phyloP scores from a whole-genome alignment of 2,329 filamentous ascomycete species.

The Dendryphion nanum region DNA sequence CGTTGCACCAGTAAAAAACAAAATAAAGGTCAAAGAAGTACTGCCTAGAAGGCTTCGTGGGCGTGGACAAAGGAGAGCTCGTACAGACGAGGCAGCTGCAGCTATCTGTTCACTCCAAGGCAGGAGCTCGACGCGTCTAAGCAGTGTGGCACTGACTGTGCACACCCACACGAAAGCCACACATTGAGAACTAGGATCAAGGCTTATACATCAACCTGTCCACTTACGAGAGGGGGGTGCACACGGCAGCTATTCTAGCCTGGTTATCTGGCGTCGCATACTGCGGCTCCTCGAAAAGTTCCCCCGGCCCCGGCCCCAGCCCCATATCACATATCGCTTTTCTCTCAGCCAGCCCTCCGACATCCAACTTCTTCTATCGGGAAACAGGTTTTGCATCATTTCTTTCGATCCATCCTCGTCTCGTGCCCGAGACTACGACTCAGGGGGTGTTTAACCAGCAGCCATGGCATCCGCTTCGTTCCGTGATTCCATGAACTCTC shows the following conservation, averaged over 20 bases:
- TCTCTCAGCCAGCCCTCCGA: constrained; percentile 7
- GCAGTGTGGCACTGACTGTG: constrained; percentile 11
- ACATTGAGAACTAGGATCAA: constrained; percentile 5
- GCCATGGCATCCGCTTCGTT: constrained; percentile 85
- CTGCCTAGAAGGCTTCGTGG: no score
- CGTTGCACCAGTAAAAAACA: no score
- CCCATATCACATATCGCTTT: constrained; percentile 12
- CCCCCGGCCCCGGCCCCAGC: constrained; percentile 14
- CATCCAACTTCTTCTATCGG: constrained; percentile 10
- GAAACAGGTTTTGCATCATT: constrained; percentile 15
- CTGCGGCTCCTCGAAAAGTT: constrained; percentile 36
- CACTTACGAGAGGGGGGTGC: constrained; percentile 7
- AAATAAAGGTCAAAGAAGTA: no score
- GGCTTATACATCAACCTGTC: constrained; percentile 4
- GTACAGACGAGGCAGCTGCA: no score
- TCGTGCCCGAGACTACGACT: constrained; percentile 16
- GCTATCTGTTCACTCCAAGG: no score
- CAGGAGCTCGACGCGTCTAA: no score
- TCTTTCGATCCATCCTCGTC: constrained; percentile 12
- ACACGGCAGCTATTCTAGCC: constrained; percentile 17
- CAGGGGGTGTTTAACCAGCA: constrained; percentile 5
- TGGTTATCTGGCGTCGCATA: constrained; percentile 35
- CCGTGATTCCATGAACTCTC: constrained; percentile 87
- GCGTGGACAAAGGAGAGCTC: no score
- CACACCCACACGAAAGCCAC: constrained; percentile 16